Evolutionary conservation across 176 grass and related monocot genomes (phyloP).

Genomic region (Eleusine indica): DNA sequence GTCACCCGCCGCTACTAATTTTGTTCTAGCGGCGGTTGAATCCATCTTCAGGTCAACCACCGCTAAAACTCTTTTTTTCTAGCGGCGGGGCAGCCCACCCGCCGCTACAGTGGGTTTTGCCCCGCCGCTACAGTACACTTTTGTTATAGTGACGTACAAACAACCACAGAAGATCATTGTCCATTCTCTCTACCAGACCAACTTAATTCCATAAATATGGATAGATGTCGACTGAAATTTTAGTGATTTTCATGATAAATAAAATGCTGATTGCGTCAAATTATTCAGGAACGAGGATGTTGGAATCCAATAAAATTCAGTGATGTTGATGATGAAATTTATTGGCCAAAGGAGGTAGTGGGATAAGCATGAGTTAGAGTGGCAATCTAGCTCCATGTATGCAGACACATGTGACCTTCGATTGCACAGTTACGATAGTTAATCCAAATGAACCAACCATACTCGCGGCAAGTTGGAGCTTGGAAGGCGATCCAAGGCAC

Average conservation of each 20-base stretch:
- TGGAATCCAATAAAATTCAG: not conserved
- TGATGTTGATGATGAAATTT: too few relatives aligned
- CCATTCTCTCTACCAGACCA: not conserved
- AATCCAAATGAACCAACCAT: not conserved
- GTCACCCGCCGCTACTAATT: too few relatives aligned
- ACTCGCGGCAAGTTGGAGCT: not conserved
- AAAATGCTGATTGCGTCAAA: not conserved
- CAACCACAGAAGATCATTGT: not conserved
- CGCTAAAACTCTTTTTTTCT: too few relatives aligned
- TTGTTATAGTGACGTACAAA: too few relatives aligned
- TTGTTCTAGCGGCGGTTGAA: too few relatives aligned
- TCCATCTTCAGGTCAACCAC: too few relatives aligned
- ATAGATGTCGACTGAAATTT: not conserved
- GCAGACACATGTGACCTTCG: not conserved
- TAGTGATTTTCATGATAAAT: not conserved
- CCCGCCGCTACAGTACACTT: too few relatives aligned
- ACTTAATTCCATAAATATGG: not conserved
- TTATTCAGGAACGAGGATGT: not conserved
- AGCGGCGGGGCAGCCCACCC: too few relatives aligned
- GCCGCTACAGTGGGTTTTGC: too few relatives aligned
- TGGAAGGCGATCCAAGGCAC: not conserved
- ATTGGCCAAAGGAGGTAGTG: not conserved
- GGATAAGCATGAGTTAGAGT: not conserved
- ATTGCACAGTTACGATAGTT: not conserved
- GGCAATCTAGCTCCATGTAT: not conserved